Base-by-base conservation (phyloP, 208 protist genomes). In the Acanthamoeba triangularis region DNA sequence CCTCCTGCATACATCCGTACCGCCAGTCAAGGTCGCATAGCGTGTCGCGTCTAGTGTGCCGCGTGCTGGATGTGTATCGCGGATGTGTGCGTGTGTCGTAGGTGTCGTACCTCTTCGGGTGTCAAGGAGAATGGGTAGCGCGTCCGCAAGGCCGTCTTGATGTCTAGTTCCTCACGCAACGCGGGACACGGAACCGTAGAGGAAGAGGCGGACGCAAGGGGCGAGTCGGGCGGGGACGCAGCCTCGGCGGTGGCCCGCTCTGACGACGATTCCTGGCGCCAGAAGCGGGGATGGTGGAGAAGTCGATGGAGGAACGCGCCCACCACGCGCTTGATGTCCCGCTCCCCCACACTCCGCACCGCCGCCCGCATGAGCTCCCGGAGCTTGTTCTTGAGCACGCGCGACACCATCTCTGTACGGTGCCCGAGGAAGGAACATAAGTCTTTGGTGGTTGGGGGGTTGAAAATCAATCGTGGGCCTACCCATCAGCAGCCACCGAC, bases 371-470 rank as follows among this genome's bases (percentile, higher is more conserved):
- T 63, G 18, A 91, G 84, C 52, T 65, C 84, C 13, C 84, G 52
- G 5, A 91, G 37, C 35, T 91, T 67, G 61, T 91, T 91, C 54
- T 91, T 91, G 28, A 91, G 37, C 84, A 91, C 84, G 8, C 84
- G 52, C 20, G 84, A 91, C 33, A 69, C 61, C 84, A 91, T 91
- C 84, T 91, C 84, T 91, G n/a, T n/a, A n/a, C n/a, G n/a, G n/a
- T 14, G 63, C 23, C 8, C 63, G 23, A 69, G 8, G 11, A 14
- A 49, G 47, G 44, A 16, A 16, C 10, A 0, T 49, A 0, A 49
- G 47, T 49, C 7, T 49, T 49, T 49, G 13, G 44, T 49, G 47
- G 47, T 49, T n/a, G n/a, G n/a, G n/a, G n/a, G 47, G 37, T 41
- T 41, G n/a, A 59, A 59, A 61, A 61, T 28, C 14, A 61, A 18